Conservation (phyloP, 257 asterid genomes). For the Marsdenia floribunda region DNA sequence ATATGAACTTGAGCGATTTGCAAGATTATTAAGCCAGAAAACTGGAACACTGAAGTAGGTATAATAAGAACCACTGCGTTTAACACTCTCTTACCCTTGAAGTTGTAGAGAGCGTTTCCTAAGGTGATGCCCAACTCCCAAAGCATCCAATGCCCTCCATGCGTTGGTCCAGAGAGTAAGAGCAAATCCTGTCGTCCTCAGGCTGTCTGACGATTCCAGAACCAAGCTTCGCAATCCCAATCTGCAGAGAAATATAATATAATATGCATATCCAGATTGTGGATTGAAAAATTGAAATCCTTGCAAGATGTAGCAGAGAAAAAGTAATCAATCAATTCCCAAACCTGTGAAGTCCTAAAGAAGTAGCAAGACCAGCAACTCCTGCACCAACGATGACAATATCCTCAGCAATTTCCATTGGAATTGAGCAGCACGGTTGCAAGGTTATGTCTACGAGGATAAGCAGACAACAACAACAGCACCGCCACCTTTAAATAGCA, state of each 20-base stretch:
- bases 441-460: background rate
- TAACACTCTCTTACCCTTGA: constrained; percentile 30
- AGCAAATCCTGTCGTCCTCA: constrained; percentile 73
- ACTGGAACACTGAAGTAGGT: background rate
- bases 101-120: constrained; percentile 39
- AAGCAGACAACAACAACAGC: background rate
- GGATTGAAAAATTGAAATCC: no score
- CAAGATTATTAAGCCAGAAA: background rate
- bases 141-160: constrained; percentile 76
- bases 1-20: background rate
- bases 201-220: constrained; percentile 63
- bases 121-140: constrained; percentile 55
- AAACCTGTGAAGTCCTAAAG: constrained; percentile 72
- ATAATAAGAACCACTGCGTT: background rate
- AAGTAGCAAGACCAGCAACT: constrained; percentile 58
- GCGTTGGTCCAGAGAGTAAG: constrained; percentile 64
- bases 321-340: background rate
- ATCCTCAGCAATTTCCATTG: constrained; percentile 22
- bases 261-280: background rate
- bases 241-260: constrained; percentile 18
- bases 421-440: background rate
- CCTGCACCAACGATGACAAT: constrained; percentile 61
- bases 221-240: constrained; percentile 62
- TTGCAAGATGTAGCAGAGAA: background rate
- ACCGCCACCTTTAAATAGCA: background rate